Base-by-base conservation (phyloP, 306 rosid species). In the Corylus heterophylla region DNA sequence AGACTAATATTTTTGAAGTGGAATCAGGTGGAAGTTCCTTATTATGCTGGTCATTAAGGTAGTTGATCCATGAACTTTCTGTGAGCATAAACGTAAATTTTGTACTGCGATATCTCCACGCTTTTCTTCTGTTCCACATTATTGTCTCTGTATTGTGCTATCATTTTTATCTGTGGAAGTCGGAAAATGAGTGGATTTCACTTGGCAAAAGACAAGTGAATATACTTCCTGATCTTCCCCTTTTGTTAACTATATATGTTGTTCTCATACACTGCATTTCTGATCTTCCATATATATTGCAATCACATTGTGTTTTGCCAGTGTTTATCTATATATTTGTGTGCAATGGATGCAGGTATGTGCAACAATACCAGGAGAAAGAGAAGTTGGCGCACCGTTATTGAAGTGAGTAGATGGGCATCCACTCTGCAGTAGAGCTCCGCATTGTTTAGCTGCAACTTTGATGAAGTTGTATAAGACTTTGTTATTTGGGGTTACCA, bases 351-450 rank as follows among this genome's bases (percentile, higher is more conserved):
- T 80, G 83, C 82, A 87, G 90, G 82, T 87, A 87, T 58, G 89
- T 79, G 47, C 80, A 85, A 77, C 16, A 71, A 44, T 87, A 74
- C 80, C 75, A 51, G 69, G 90, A 87, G 79, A 80, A 83, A 39
- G 90, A 87, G 81, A 87, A 87, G 84, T 37, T 87, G 71, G 76
- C 64, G 4, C 89, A 87, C 80, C 81, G 87, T 79, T 87, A 82
- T 79, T 87, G 84, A 85, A 84, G 62, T 68, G 51, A 51, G 18
- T 68, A 5, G 29, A 68, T 42, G 31, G 12, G 51, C 20, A n/a
- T 68, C 52, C 72, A 68, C 25, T 68, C 6, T 68, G 31, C 72
- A 42, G 72, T 39, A 11, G 18, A 67, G 72, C 51, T 67, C 27
- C 14, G 4, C 51, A 20, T 67, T 29, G 4, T 10, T 67, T 67